These are phyloP conservation scores for Penicillium sp. DNA, from an alignment of 2,329 filamentous ascomycete species.

Conservation along the genomic window DNA sequence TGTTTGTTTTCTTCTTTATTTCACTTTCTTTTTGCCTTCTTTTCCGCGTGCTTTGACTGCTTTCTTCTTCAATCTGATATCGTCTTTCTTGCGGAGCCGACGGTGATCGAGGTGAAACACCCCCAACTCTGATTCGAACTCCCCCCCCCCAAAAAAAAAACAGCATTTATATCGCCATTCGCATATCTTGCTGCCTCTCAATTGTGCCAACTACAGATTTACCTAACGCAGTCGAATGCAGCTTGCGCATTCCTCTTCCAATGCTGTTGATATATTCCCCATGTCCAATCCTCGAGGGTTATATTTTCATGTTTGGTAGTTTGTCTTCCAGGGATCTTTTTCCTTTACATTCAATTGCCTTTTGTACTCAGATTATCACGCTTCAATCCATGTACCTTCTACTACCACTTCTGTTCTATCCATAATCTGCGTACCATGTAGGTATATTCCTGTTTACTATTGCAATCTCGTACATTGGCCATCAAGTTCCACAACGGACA, in stretches of 20 bases:
- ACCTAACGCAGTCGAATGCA: background rate
- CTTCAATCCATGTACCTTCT: slow-evolving; percentile 29
- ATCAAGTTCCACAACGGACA: background rate
- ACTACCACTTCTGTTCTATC: background rate
- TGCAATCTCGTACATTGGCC: background rate
- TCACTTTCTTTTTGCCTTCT: slow-evolving; percentile 14
- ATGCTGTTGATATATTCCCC: slow-evolving; percentile 7
- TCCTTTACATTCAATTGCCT: slow-evolving; percentile 4
- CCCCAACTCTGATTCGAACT: background rate
- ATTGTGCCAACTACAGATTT: slow-evolving; percentile 4
- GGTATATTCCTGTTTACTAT: background rate
- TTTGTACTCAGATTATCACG: slow-evolving; percentile 21
- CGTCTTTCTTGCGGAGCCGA: slow-evolving; percentile 11
- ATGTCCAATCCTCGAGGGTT: slow-evolving; percentile 3
- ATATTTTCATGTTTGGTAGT: slow-evolving; percentile 18
- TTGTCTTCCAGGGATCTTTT: slow-evolving; percentile 17
- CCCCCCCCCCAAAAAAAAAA: background rate
- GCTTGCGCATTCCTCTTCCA: slow-evolving; percentile 4
- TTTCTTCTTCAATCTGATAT: slow-evolving; percentile 10
- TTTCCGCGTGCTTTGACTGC: slow-evolving; percentile 15
- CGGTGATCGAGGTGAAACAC: slow-evolving; percentile 7
- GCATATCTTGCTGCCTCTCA: background rate
- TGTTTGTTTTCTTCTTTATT: slow-evolving; percentile 16
- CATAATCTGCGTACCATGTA: background rate
- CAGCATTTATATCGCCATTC: slow-evolving; percentile 1